phyloP scores from a whole-genome alignment of 1,284 basidiomycete genomes.

The Rhodotorula sp. region DNA sequence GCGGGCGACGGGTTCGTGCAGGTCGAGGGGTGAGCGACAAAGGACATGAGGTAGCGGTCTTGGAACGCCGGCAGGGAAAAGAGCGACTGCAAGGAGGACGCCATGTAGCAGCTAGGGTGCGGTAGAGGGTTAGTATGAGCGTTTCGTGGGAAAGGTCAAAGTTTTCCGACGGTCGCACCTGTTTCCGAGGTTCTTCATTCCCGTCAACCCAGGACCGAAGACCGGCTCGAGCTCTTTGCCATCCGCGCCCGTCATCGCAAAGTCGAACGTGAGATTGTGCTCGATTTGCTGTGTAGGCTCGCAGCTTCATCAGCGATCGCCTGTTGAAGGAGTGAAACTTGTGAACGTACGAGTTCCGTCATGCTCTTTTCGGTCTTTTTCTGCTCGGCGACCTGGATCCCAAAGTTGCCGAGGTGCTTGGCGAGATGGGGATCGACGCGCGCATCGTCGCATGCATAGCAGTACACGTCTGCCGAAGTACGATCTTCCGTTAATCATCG shows the following conservation, averaged over 20 bases:
- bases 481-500: neutral
- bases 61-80: constrained; percentile 80
- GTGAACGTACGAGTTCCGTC: constrained; percentile 75
- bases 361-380: constrained; percentile 95
- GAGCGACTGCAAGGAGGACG: constrained; percentile 82
- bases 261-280: constrained; percentile 93
- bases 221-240: constrained; percentile 84
- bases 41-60: constrained; percentile 64
- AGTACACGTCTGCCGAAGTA: constrained; percentile 74
- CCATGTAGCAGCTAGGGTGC: constrained; percentile 83
- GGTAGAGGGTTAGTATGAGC: neutral
- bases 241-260: constrained; percentile 85
- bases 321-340: neutral
- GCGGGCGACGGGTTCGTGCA: constrained; percentile 74
- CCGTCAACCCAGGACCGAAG: constrained; percentile 85
- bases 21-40: constrained; percentile 60
- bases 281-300: constrained; percentile 75
- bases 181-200: constrained; percentile 89
- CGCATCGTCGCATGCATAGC: constrained; percentile 87
- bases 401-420: constrained; percentile 73
- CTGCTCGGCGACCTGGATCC: constrained; percentile 78
- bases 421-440: constrained; percentile 76
- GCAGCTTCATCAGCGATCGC: neutral
- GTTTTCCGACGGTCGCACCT: constrained; percentile 55
- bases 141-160: neutral